Evolutionary conservation across 768 basidiomycete genomes (phyloP), one percentile per base, ranked within the genome.

Genomic region (Amanita polypyramis): DNA sequence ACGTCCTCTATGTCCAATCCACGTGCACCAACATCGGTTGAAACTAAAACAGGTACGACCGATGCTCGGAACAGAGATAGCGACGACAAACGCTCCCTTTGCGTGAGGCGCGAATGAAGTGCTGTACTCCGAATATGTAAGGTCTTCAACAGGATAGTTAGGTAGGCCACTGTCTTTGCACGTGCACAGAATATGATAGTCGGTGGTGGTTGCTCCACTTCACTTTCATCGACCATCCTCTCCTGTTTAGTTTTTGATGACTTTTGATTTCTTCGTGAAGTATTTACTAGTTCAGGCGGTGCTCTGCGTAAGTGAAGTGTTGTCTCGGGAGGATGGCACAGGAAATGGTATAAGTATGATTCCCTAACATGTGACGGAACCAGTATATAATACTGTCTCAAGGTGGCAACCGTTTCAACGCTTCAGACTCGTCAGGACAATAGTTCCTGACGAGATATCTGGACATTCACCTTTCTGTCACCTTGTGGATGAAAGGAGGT

Each of bases 1-100:
- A 99, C 94, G 55, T 94, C 90, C 52, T 91, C 91, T 48, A 98
- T 95, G 66, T 98, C 96, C 50, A 99, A 66, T 25, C 96, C 96
- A 58, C 96, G 82, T 15, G 88, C 85, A 12, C 91, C 96, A 27
- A 99, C 95, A 60, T 97, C 95, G 6, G 95, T 98, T 25, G 87
- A 90, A 39, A 99, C 76, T 41, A 99, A 71, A 37, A 99, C 88
- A 0, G 94, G 93, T 33, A 97, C 81, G 42, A 92, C 78, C 14
- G 75, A 81, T 0, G 88, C 80, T 45, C 90, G 79, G 69, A 98
- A 99, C 30, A 89, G 67, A 6, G 82, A 79, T n/a, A 99, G 67
- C 8, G 90, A 91, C 2, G 75, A 68, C 33, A 98, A 66, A 17
- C 96, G 79, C 56, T 95, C 90, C 34, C 88, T 81, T 63, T 99